These are phyloP conservation scores for Rhizopus stolonifer DNA, from an alignment of 371 early-diverging fungal species.

Conservation along the genomic window DNA sequence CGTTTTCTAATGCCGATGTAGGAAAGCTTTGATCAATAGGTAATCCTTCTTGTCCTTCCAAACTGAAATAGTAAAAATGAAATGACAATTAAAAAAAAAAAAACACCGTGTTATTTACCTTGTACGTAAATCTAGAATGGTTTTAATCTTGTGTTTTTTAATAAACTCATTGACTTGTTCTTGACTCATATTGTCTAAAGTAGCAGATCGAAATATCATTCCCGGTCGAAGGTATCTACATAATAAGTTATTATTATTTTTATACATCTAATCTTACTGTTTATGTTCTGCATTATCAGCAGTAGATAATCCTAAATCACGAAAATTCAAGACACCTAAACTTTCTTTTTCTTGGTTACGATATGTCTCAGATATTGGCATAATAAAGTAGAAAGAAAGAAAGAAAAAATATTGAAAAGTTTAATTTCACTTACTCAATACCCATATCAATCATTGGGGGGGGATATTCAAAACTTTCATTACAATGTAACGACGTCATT, in stretches of 20 bases:
- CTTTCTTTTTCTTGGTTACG: constrained; percentile 19
- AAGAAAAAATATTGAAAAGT: too few species aligned
- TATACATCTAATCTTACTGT: constrained; percentile 10
- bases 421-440: too few species aligned
- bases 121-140: constrained; percentile 22
- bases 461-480: too few species aligned
- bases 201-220: constrained; percentile 30
- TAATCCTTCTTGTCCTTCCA: constrained; percentile 26
- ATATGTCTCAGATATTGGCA: constrained; percentile 13
- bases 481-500: too few species aligned
- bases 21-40: constrained; percentile 38
- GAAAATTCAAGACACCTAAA: constrained; percentile 30
- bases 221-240: constrained; percentile 31
- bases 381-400: background rate
- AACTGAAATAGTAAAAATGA: background rate
- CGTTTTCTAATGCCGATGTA: constrained; percentile 22
- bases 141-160: constrained; percentile 22
- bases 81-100: background rate
- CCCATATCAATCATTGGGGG: too few species aligned
- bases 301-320: constrained; percentile 29
- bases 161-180: constrained; percentile 28
- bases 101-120: constrained; percentile 3
- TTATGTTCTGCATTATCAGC: constrained; percentile 21
- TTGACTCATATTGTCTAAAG: constrained; percentile 26
- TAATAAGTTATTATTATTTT: background rate